phyloP scores from a whole-genome alignment of 192 early-diverging fungal genomes.

The Entomortierella lignicola region DNA sequence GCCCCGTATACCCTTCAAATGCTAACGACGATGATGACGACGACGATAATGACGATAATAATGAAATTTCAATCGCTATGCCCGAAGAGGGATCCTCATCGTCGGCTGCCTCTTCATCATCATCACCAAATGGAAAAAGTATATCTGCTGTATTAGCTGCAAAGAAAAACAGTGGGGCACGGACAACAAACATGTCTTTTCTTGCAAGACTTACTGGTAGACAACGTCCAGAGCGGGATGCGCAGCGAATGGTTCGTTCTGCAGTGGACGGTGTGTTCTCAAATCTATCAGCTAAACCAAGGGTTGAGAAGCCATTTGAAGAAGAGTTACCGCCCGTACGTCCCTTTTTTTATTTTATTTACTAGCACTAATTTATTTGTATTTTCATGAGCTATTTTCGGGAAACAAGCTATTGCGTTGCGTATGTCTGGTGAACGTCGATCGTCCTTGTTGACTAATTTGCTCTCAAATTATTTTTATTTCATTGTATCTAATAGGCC shows the following conservation, averaged over 20 bases:
- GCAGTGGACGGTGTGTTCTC: slow-evolving; percentile 48
- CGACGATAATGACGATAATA: slow-evolving; percentile 1
- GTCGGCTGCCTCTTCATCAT: no score
- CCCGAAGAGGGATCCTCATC: slow-evolving; percentile 8
- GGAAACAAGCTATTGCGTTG: no score
- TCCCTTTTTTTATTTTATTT: not conserved
- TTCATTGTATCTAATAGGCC: slow-evolving; percentile 17
- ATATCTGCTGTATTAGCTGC: not conserved
- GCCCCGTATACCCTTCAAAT: slow-evolving; percentile 9
- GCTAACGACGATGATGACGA: slow-evolving; percentile 8
- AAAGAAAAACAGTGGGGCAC: slow-evolving; percentile 9
- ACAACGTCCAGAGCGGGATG: slow-evolving; percentile 35
- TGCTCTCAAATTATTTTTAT: not conserved
- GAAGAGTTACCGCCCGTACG: slow-evolving; percentile 48
- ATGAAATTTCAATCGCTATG: slow-evolving; percentile 30
- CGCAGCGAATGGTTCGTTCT: slow-evolving; percentile 29
- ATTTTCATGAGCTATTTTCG: no score
- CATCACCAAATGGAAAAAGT: not conserved
- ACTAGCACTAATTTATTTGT: no score
- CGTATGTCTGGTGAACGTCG: no score
- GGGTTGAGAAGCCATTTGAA: slow-evolving; percentile 42
- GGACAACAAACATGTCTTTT: slow-evolving; percentile 35
- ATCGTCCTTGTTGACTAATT: slow-evolving; percentile 1
- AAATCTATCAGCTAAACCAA: slow-evolving; percentile 38
- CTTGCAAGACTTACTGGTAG: slow-evolving; percentile 30